Conservation (phyloP, 2,329 filamentous ascomycete genomes). For the Trichoderma sp. region DNA sequence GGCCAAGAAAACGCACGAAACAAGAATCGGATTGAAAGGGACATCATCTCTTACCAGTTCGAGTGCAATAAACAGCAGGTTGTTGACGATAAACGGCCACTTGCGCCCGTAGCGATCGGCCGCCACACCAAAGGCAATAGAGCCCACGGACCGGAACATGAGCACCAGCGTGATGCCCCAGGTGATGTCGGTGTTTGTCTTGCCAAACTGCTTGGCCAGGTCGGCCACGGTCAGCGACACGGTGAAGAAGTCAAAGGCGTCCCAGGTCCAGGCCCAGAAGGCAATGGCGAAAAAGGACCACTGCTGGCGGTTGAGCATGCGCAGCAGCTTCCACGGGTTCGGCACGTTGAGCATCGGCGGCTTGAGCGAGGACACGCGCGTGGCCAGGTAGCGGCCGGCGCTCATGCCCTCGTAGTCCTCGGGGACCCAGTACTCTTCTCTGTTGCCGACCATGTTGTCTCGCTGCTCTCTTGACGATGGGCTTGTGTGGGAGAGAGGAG, state of each 20-base stretch:
- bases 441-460: constrained; percentile 28
- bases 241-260: constrained; percentile 69
- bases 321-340: constrained; percentile 56
- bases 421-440: constrained; percentile 39
- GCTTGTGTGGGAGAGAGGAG: background rate
- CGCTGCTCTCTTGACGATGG: background rate
- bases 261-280: constrained; percentile 63
- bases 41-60: constrained; percentile 61
- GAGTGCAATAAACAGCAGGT: constrained; percentile 70
- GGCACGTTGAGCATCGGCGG: constrained; percentile 59
- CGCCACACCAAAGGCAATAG: constrained; percentile 58
- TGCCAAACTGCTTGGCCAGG: constrained; percentile 57
- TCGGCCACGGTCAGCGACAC: constrained; percentile 62
- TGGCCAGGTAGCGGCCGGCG: constrained; percentile 50
- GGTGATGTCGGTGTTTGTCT: constrained; percentile 61
- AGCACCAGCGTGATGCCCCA: constrained; percentile 68
- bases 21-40: background rate
- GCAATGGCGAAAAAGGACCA: constrained; percentile 61
- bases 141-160: constrained; percentile 63
- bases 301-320: constrained; percentile 53
- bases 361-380: constrained; percentile 60
- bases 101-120: constrained; percentile 62
- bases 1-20: background rate
- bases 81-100: constrained; percentile 78
- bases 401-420: constrained; percentile 56